These are phyloP conservation scores for Schoenoplectus tabernaemontani DNA, from an alignment of 202 grass and related monocot species.

Conservation along the genomic window DNA sequence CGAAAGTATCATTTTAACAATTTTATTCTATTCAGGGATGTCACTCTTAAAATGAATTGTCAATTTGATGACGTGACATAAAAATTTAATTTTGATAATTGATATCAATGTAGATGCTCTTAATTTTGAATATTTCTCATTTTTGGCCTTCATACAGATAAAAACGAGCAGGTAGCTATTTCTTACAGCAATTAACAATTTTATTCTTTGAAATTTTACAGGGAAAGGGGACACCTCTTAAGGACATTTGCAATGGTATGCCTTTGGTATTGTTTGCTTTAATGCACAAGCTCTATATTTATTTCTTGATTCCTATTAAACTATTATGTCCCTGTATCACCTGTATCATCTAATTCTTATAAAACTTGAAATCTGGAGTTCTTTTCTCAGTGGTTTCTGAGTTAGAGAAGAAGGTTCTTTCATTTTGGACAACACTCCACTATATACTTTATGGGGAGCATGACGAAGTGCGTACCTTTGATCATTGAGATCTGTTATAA, in stretches of 20 bases:
- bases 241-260: constrained; percentile 39
- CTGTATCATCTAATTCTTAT: constrained; percentile 7
- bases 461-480: neutral
- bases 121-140: neutral
- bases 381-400: constrained; percentile 34
- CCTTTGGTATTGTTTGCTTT: neutral
- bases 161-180: neutral
- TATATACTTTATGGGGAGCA: constrained; percentile 17
- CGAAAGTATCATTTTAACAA: too few species aligned
- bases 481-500: neutral
- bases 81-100: too few species aligned
- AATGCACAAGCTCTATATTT: neutral
- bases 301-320: neutral
- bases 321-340: neutral
- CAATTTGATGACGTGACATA: too few species aligned
- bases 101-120: too few species aligned
- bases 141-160: neutral
- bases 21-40: too few species aligned
- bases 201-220: neutral
- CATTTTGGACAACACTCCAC: constrained; percentile 28
- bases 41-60: too few species aligned
- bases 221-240: constrained; percentile 38
- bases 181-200: neutral
- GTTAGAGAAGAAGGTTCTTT: constrained; percentile 26
- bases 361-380: neutral